Percentiles rank a stretch among this genome's conserved stretches.
These are phyloP conservation scores for Pestalotiopsis sp. DNA, from an alignment of 2,329 filamentous ascomycete species.

Conservation along the genomic window DNA sequence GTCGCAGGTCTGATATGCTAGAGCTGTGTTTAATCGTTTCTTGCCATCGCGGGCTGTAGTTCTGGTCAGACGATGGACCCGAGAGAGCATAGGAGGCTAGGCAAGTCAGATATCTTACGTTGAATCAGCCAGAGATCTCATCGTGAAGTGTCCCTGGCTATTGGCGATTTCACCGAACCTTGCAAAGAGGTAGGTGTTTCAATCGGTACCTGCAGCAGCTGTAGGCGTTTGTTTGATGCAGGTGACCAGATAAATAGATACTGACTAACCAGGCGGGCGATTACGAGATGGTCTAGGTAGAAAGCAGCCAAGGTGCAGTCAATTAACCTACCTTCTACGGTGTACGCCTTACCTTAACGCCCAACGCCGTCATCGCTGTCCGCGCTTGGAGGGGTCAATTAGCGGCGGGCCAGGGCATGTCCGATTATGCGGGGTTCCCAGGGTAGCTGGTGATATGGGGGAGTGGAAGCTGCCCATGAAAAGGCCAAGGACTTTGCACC, in stretches of 20 bases:
- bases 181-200: not conserved
- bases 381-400: not conserved
- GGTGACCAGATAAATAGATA: not conserved
- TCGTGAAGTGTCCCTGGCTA: not conserved
- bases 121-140: constrained; percentile 14
- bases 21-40: constrained; percentile 61
- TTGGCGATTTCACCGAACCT: not conserved
- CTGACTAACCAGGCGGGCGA: not conserved
- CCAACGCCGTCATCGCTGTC: not conserved
- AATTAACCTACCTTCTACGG: not conserved
- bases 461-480: not conserved
- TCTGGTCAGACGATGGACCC: constrained; percentile 4
- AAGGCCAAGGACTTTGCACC: not conserved
- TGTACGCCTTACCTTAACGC: not conserved
- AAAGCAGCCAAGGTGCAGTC: not conserved
- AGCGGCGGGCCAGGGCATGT: not conserved
- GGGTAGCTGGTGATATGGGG: too few relatives aligned
- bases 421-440: not conserved
- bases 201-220: constrained; percentile 6
- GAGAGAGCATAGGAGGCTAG: not conserved
- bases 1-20: constrained; percentile 63
- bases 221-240: not conserved
- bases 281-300: not conserved
- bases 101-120: constrained; percentile 33
- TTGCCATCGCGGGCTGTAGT: constrained; percentile 67